Base-by-base conservation (phyloP, 2,329 filamentous ascomycete species). In the Arthrobotrys sphaeroides region DNA sequence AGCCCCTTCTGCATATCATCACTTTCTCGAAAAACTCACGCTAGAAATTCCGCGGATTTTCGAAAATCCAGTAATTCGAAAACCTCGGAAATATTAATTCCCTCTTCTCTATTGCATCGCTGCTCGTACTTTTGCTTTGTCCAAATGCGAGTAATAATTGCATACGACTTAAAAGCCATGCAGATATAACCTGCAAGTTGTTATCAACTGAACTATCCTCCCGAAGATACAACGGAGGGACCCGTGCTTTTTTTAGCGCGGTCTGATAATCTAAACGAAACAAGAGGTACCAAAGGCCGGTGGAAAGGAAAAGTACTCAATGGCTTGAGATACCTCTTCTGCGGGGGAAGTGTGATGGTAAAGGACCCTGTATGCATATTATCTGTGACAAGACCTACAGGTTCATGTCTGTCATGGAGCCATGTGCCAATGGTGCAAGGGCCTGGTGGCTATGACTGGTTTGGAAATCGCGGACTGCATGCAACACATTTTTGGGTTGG, bases 21-120 rank as follows among this genome's bases (percentile, higher is more conserved):
- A n/a, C n/a, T n/a, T n/a, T n/a, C n/a, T n/a, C n/a, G n/a, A n/a
- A n/a, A n/a, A n/a, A n/a, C 49, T 60, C 55, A 61, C 61, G 38
- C 57, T 51, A 36, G 33, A 61, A 43, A 67, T 68, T 33, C 36
- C 51, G 51, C n/a, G n/a, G n/a, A n/a, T n/a, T n/a, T n/a, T n/a
- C n/a, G n/a, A n/a, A 33, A 33, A 33, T 33, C 10, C 28, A 5
- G 10, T 33, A 33, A 33, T 33, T 10, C 28, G 28, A 33, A 33
- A 33, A 33, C 28, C 28, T 33, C 28, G 28, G n/a, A n/a, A n/a
- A n/a, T n/a, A n/a, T n/a, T n/a, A n/a, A n/a, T n/a, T n/a, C n/a
- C n/a, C n/a, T n/a, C n/a, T n/a, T 33, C 10, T 33, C 28, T 5
- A 33, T 33, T 33, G 28, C 5, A 5, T 53, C 33, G 26, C 47